Evolutionary conservation across 345 rosid species (phyloP), one percentile per base, ranked within the genome.

Genomic region (Eutrema heterophyllum): DNA sequence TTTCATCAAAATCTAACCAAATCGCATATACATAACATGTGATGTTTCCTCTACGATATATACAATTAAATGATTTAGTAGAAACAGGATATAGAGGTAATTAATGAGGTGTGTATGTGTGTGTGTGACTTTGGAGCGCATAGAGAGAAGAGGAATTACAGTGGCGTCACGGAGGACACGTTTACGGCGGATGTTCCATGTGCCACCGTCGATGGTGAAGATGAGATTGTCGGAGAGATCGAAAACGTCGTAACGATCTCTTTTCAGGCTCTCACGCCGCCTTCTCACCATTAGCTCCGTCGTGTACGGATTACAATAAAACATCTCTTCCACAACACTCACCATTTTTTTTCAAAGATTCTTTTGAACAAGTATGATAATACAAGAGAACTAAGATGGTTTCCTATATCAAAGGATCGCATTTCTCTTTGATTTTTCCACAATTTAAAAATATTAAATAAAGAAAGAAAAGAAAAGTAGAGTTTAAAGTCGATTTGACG

Each of bases 221-320:
- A 86, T 80, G 27, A 80, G 76, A 74, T 83, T 89, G 21, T 84
- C 85, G 5, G 72, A 79, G 9, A 45, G 64, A 77, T 87, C 95
- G 4, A 56, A 83, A 40, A 81, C 86, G 26, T 89, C 80, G 56
- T 61, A 81, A 45, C 74, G 80, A 35, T 81, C 82, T 5, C 6
- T 79, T 8, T 67, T 80, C 16, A 86, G 10, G 12, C 79, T 77
- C 53, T 80, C 78, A 24, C 73, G 78, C 56, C 44, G 84, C 55
- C 86, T 83, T 80, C 72, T 82, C 12, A 87, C 87, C 21, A 67
- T 45, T n/a, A 89, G 45, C 70, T 89, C 87, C 81, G 84, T 72
- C 11, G 85, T 56, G 65, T 83, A 84, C 0, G 88, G 92, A 41
- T 80, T 70, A 45, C 95, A 84, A n/a, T n/a, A n/a, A 66, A 73